A percentile compares a stretch with the other conserved stretches of the same genome.
These are phyloP conservation scores for Phyllachora maydis DNA, from an alignment of 2,329 filamentous ascomycete species.

Conservation along the genomic window DNA sequence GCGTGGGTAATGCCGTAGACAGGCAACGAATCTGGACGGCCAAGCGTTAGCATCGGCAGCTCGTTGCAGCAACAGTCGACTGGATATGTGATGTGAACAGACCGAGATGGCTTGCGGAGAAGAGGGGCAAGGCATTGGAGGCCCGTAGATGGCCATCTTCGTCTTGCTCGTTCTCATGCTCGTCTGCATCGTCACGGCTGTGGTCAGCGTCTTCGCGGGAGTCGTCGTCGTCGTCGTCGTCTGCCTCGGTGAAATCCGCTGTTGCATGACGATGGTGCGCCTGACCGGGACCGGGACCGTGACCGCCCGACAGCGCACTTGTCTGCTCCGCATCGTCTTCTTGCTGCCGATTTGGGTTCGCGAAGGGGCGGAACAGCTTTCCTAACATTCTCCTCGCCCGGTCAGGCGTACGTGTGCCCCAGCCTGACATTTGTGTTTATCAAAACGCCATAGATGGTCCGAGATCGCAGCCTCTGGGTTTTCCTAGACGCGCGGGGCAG, in stretches of 20 bases:
- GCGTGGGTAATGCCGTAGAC: slow-evolving; percentile 82
- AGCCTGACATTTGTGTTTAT: slow-evolving; percentile 5
- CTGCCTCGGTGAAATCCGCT: slow-evolving; percentile 44
- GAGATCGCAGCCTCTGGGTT: too few species aligned
- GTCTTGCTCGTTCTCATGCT: slow-evolving; percentile 13
- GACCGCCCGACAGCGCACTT: slow-evolving; percentile 6
- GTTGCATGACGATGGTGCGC: slow-evolving; percentile 28
- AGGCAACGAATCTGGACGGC: slow-evolving; percentile 50
- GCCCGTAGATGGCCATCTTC: slow-evolving; percentile 12
- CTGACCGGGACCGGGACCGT: slow-evolving; percentile 11
- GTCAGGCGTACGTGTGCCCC: slow-evolving; percentile 6
- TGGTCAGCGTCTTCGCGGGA: slow-evolving; percentile 18
- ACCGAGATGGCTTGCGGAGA: slow-evolving; percentile 63
- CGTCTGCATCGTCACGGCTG: slow-evolving; percentile 7
- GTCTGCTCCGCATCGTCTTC: slow-evolving; percentile 6
- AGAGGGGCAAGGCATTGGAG: slow-evolving; percentile 43
- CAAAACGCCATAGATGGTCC: slow-evolving; percentile 8
- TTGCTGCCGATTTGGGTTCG: too few species aligned
- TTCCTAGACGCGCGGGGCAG: too few species aligned
- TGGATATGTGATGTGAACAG: slow-evolving; percentile 8
- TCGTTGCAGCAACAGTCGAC: neutral
- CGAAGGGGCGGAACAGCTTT: slow-evolving; percentile 11
- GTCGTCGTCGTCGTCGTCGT: slow-evolving; percentile 32
- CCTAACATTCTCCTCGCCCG: slow-evolving; percentile 11
- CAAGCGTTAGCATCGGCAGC: slow-evolving; percentile 6